Base-by-base conservation (phyloP, 1,139 yeast species). In the Kazachstania sp. region DNA sequence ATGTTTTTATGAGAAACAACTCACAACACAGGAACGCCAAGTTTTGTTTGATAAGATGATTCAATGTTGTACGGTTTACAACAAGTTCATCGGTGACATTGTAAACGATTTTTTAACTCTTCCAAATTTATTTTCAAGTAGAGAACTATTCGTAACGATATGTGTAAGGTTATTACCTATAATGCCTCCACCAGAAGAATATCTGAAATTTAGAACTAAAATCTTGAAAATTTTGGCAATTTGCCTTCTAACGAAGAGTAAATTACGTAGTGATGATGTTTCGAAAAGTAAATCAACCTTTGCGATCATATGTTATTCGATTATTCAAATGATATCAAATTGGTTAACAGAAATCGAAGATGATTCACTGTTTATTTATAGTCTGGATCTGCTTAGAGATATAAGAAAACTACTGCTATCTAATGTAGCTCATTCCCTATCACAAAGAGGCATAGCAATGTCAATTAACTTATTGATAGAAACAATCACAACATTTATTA, bases 201-300 rank as follows among this genome's bases (percentile, higher is more conserved):
- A 30, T 5, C 4, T 32, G 2, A 9, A 8, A 3, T 42, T 48
- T 23, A 43, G 48, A 48, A 49, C 45, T 20, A 45, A 41, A 23
- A 4, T 54, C 18, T 37, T 51, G 32, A 46, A 51, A 26, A 39
- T 54, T 9, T 39, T 57, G n/a, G 54, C 54, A 2, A 45, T 50
- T 15, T 51, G 55, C 41, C 50, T 51, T 40, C 46, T 56, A 16
- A 46, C 49, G 15, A 45, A 49, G 30, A 39, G 43, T n/a, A 40
- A 39, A 18, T 28, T 7, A 32, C 30, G n/a, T 19, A 26, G 8
- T 11, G 35, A n/a, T 29, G 16, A 12, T 29, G 39, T 37, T 2
- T 26, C 42, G 1, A 32, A 39, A 5, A 18, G 37, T 15, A 45
- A 35, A 18, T 47, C 43, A 19, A 38, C 45, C 4, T 49, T 55